Conservation (phyloP, 2,329 filamentous ascomycete species). For the Colletotrichum sp. region DNA sequence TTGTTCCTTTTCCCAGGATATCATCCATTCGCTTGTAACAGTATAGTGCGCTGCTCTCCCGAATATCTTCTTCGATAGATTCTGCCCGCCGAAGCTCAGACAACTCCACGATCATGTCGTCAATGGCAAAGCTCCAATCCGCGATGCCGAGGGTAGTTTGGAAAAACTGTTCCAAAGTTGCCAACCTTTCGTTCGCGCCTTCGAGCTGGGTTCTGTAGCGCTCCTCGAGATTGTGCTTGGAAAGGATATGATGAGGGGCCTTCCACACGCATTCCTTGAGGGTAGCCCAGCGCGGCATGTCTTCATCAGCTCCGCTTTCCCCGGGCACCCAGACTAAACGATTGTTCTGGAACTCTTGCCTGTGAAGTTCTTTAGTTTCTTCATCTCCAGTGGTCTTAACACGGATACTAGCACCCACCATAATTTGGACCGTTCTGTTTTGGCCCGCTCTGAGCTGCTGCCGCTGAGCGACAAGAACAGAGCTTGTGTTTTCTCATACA, state of each 20-base stretch:
- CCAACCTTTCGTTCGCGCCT: neutral
- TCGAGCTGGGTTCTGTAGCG: neutral
- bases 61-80: no score
- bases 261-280: neutral
- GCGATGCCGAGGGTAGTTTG: neutral
- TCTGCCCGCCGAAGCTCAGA: neutral
- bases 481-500: neutral
- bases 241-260: neutral
- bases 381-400: accelerated
- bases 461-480: neutral
- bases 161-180: neutral
- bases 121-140: neutral
- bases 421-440: neutral
- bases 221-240: neutral
- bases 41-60: neutral
- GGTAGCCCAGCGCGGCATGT: neutral
- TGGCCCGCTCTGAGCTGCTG: neutral
- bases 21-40: neutral
- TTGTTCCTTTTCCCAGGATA: neutral
- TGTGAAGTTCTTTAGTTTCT: accelerated
- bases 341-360: neutral
- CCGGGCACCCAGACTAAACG: neutral
- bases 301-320: neutral
- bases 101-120: neutral
- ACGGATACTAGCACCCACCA: neutral